Evolutionary conservation across 164 flowering plant species (phyloP).

Genomic region (Nelumbo lutea): DNA sequence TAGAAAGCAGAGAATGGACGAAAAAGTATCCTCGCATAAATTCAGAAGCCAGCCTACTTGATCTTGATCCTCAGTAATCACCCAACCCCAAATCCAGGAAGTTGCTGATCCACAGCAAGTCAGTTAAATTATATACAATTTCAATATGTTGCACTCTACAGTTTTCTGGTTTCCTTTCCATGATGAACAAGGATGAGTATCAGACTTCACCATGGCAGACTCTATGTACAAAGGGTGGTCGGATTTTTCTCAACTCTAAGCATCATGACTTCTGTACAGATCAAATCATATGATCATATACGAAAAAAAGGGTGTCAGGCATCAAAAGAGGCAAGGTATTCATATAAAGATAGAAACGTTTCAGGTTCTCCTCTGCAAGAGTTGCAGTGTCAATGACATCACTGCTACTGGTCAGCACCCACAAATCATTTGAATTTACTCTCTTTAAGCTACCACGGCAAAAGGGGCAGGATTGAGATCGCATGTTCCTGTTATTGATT

Average conservation of each 20-base stretch:
- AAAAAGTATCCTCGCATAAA: too few relatives aligned
- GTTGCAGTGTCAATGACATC: constrained; percentile 54
- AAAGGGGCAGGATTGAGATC: constrained; percentile 87
- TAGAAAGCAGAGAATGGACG: too few relatives aligned
- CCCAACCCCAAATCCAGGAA: too few relatives aligned
- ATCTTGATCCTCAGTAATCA: too few relatives aligned
- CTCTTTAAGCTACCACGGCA: constrained; percentile 70
- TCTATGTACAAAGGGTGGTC: constrained; percentile 28
- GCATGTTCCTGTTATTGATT: constrained; percentile 44
- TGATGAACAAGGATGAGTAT: not conserved
- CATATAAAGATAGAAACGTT: constrained; percentile 56
- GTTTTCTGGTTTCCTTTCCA: too few relatives aligned
- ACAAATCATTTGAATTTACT: constrained; percentile 58
- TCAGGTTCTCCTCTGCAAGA: constrained; percentile 59
- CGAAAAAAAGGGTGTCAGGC: constrained; percentile 40
- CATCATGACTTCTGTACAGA: constrained; percentile 2
- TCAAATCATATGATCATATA: constrained; percentile 66
- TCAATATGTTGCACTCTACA: too few relatives aligned
- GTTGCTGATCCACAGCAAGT: too few relatives aligned
- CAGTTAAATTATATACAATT: too few relatives aligned
- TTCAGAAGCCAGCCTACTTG: too few relatives aligned
- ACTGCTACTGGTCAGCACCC: constrained; percentile 55
- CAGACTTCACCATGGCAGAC: constrained; percentile 3
- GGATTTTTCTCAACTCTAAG: constrained; percentile 9
- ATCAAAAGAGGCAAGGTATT: constrained; percentile 46